Evolutionary conservation across 331 rosid species (phyloP).

Genomic region (Arachis monticola): DNA sequence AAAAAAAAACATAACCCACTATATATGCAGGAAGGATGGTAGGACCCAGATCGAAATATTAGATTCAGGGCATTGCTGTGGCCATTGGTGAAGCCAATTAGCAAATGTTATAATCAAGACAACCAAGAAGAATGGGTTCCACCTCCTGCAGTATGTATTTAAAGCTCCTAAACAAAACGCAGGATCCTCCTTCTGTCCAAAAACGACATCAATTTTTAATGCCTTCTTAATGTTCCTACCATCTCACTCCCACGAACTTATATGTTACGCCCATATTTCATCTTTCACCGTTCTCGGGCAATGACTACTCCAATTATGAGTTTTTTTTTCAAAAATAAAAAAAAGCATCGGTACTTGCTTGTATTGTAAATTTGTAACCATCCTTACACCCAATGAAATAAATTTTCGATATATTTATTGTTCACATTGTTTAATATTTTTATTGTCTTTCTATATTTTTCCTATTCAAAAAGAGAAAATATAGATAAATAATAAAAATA

Average conservation of each 20-base stretch:
- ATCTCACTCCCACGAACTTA: slow-evolving; percentile 17
- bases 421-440: too few species aligned
- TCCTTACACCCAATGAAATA: too few species aligned
- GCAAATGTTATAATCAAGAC: background rate
- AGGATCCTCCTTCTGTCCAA: slow-evolving; percentile 20
- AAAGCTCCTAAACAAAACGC: slow-evolving; percentile 16
- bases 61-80: background rate
- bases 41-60: slow-evolving; percentile 32
- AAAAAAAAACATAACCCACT: background rate
- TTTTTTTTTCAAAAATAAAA: too few species aligned
- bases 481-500: too few species aligned
- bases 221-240: slow-evolving; percentile 25
- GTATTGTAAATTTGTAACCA: too few species aligned
- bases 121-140: slow-evolving; percentile 40
- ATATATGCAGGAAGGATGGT: background rate
- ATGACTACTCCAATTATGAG: background rate
- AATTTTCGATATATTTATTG: too few species aligned
- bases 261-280: slow-evolving; percentile 16
- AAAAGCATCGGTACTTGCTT: too few species aligned
- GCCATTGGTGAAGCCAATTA: background rate
- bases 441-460: too few species aligned
- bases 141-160: slow-evolving; percentile 23
- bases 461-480: too few species aligned
- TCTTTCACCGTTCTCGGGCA: slow-evolving; percentile 21
- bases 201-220: slow-evolving; percentile 22